phyloP scores from a whole-genome alignment of 2,329 filamentous ascomycete genomes.

The Pleomassaria siparia region DNA sequence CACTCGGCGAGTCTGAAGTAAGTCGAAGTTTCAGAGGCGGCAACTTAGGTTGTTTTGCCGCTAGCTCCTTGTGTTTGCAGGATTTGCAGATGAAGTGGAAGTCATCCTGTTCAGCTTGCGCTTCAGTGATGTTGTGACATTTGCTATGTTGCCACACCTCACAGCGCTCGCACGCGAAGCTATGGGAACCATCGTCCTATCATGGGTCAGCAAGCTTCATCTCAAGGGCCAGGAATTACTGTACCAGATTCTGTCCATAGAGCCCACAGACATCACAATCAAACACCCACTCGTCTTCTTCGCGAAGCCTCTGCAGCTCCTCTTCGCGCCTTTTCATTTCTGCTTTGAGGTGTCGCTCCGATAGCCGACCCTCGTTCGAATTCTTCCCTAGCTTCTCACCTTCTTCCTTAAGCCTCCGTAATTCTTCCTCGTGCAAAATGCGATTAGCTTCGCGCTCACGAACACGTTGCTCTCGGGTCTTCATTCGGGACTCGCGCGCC shows the following conservation, averaged over 20 bases:
- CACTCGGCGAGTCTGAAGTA: slow-evolving; percentile 51
- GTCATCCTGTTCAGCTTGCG: slow-evolving; percentile 78
- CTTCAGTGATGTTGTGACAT: slow-evolving; percentile 77
- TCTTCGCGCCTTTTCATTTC: slow-evolving; percentile 80
- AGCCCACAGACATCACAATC: slow-evolving; percentile 87
- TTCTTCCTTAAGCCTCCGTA: slow-evolving; percentile 76
- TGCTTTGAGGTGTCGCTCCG: slow-evolving; percentile 76
- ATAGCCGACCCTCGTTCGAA: slow-evolving; percentile 57
- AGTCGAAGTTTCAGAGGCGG: slow-evolving; percentile 62
- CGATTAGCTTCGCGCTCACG: slow-evolving; percentile 84
- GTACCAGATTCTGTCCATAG: slow-evolving; percentile 75
- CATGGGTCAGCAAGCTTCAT: slow-evolving; percentile 20
- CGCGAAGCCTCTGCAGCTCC: slow-evolving; percentile 69
- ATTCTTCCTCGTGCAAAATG: slow-evolving; percentile 79
- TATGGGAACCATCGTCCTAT: slow-evolving; percentile 87
- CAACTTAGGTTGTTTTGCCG: slow-evolving; percentile 62
- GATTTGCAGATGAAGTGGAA: slow-evolving; percentile 84
- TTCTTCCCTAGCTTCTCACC: slow-evolving; percentile 57
- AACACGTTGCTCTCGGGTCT: slow-evolving; percentile 81
- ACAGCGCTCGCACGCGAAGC: slow-evolving; percentile 89
- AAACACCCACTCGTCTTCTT: slow-evolving; percentile 86
- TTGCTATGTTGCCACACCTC: slow-evolving; percentile 97
- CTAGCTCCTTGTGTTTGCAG: slow-evolving; percentile 70
- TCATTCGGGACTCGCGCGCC: slow-evolving; percentile 76
- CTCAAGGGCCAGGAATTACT: slow-evolving; percentile 14